These are phyloP conservation scores for Candida cerambycidarum DNA, from an alignment of 805 yeast genomes.

Conservation along the genomic window DNA sequence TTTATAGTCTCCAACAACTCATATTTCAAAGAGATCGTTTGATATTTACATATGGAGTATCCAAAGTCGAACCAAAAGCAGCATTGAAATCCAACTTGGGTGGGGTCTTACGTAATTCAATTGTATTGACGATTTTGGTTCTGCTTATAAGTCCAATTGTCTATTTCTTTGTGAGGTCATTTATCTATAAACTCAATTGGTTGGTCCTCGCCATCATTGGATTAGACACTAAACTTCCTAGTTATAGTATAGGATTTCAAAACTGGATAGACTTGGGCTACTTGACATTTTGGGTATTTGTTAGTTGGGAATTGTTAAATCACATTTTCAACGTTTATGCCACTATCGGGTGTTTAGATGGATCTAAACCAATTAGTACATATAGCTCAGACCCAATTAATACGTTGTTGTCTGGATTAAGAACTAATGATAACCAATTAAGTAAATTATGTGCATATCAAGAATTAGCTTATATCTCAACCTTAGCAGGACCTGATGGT, in stretches of 20 bases:
- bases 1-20: slow-evolving; percentile 53
- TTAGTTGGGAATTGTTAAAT: slow-evolving; percentile 56
- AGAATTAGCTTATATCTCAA: slow-evolving; percentile 66
- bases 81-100: slow-evolving; percentile 26
- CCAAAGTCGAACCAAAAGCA: slow-evolving; percentile 40
- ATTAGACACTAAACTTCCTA: slow-evolving; percentile 44
- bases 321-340: slow-evolving; percentile 63
- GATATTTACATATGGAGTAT: slow-evolving; percentile 45
- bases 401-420: slow-evolving; percentile 63
- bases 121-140: slow-evolving; percentile 29
- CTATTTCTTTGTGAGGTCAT: slow-evolving; percentile 40
- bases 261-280: slow-evolving; percentile 29
- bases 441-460: slow-evolving; percentile 67
- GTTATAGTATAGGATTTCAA: slow-evolving; percentile 29
- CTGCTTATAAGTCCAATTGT: slow-evolving; percentile 36
- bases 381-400: slow-evolving; percentile 61
- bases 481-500: slow-evolving; percentile 42
- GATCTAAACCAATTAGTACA: slow-evolving; percentile 58
- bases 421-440: slow-evolving; percentile 43
- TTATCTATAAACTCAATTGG: slow-evolving; percentile 39
- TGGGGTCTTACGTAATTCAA: slow-evolving; percentile 37
- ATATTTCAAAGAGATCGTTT: slow-evolving; percentile 57
- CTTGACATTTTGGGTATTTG: slow-evolving; percentile 34
- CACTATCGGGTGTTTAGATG: slow-evolving; percentile 70
- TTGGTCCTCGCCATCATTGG: slow-evolving; percentile 28